These are phyloP conservation scores for Geoglossum glabrum DNA, from an alignment of 495 filamentous ascomycete species.

Conservation along the genomic window DNA sequence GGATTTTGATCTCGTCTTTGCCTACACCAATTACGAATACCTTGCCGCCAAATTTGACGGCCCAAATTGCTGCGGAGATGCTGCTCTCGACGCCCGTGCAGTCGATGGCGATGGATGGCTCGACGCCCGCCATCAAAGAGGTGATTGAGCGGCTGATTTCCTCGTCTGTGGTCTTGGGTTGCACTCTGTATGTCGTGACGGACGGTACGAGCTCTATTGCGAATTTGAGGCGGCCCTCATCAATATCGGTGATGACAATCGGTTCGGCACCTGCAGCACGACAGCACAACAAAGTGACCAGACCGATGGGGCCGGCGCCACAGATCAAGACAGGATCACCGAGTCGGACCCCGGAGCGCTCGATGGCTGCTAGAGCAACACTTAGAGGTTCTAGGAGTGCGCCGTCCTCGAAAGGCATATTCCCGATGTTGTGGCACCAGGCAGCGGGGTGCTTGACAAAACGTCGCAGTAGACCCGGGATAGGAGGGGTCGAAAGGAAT, in stretches of 20 bases:
- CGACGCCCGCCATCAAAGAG: slow-evolving; percentile 24
- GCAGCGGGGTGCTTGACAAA: slow-evolving; percentile 2
- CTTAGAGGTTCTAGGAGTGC: slow-evolving; percentile 30
- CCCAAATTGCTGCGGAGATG: slow-evolving; percentile 33
- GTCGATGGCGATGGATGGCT: slow-evolving; percentile 37
- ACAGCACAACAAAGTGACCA: slow-evolving; percentile 28
- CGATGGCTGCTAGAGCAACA: slow-evolving; percentile 26
- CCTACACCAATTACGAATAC: slow-evolving; percentile 46
- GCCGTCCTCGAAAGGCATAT: slow-evolving; percentile 24
- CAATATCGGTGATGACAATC: slow-evolving; percentile 41
- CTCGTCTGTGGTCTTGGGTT: slow-evolving; percentile 23
- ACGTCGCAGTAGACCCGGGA: slow-evolving; percentile 3
- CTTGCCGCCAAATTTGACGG: slow-evolving; percentile 31
- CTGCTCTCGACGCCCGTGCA: slow-evolving; percentile 44
- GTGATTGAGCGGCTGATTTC: slow-evolving; percentile 33
- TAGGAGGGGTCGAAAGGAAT: slow-evolving; percentile 17
- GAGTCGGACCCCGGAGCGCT: slow-evolving; percentile 18
- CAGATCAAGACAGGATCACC: slow-evolving; percentile 23
- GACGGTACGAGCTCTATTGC: slow-evolving; percentile 36
- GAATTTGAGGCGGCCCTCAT: slow-evolving; percentile 33
- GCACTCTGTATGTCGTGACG: slow-evolving; percentile 31
- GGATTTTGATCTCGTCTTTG: slow-evolving; percentile 38
- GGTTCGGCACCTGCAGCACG: slow-evolving; percentile 42
- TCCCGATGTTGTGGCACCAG: slow-evolving; percentile 20
- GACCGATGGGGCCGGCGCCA: slow-evolving; percentile 30